These are phyloP conservation scores for Hyphopichia wangnamkhiaoensis DNA, from an alignment of 1,139 yeast species.

Conservation along the genomic window DNA sequence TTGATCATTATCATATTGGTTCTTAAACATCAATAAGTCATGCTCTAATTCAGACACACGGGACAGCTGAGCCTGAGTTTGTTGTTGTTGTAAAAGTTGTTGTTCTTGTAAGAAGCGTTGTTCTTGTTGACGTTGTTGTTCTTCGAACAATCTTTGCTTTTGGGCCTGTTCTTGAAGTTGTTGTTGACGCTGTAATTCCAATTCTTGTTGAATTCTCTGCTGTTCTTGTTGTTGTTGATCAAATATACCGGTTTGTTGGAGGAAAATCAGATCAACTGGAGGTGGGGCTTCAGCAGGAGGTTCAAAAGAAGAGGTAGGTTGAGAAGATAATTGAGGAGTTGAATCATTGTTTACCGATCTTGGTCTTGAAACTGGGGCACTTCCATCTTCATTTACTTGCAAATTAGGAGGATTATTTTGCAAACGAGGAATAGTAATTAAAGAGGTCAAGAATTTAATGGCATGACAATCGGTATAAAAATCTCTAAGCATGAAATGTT, in stretches of 20 bases:
- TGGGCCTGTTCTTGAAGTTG: constrained; percentile 52
- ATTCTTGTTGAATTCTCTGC: constrained; percentile 64
- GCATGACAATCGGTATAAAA: constrained; percentile 91
- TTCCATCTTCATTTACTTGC: constrained; percentile 49
- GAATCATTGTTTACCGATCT: constrained; percentile 27
- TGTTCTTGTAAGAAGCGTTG: constrained; percentile 49
- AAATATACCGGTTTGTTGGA: constrained; percentile 52
- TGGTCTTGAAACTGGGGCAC: constrained; percentile 40
- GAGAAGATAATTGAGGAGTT: constrained; percentile 32
- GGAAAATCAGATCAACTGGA: constrained; percentile 40
- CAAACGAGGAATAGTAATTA: constrained; percentile 84
- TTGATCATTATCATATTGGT: constrained; percentile 88
- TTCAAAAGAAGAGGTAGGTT: constrained; percentile 33
- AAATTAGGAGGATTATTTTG: constrained; percentile 71
- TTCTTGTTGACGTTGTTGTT: constrained; percentile 72
- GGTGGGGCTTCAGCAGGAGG: constrained; percentile 36
- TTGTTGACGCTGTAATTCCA: constrained; percentile 46
- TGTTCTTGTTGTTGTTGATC: constrained; percentile 63
- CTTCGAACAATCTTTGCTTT: constrained; percentile 65
- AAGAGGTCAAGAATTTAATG: constrained; percentile 76
- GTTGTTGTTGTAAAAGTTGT: constrained; percentile 66
- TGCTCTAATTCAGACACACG: constrained; percentile 81
- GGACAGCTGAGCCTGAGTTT: constrained; percentile 76
- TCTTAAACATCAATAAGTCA: constrained; percentile 72
- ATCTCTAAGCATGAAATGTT: constrained; percentile 76